Percentiles rank a stretch among this genome's conserved stretches.
phyloP scores from a whole-genome alignment of 208 protist species.

The Plasmodiophora brassicae region DNA sequence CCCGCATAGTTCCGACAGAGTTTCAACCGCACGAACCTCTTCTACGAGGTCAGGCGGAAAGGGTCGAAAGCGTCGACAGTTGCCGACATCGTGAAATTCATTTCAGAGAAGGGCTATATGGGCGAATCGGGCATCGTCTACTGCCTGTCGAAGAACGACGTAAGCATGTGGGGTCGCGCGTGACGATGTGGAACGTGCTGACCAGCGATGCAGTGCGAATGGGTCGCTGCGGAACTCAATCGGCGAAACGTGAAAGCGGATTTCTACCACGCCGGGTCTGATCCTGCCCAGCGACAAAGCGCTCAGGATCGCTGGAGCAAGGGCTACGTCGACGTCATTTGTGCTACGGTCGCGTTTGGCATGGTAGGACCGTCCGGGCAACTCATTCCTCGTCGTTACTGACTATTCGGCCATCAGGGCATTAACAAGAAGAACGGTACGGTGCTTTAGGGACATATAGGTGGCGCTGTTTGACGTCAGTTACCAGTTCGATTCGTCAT shows the following conservation, averaged over 20 bases:
- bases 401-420: background rate
- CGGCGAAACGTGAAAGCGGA: background rate
- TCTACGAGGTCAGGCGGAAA: slow-evolving; percentile 47
- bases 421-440: slow-evolving; percentile 17
- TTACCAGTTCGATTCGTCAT: slow-evolving; percentile 64
- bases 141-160: slow-evolving; percentile 47
- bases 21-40: slow-evolving; percentile 58
- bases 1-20: slow-evolving; percentile 39
- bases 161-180: background rate
- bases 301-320: slow-evolving; percentile 43
- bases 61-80: background rate
- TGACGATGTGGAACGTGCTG: background rate
- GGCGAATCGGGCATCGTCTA: slow-evolving; percentile 44
- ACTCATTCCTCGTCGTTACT: background rate
- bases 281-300: background rate
- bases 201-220: background rate
- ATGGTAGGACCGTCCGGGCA: slow-evolving; percentile 57
- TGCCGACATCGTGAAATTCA: slow-evolving; percentile 26
- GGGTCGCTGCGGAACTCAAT: background rate
- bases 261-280: slow-evolving; percentile 51
- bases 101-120: slow-evolving; percentile 27
- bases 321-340: slow-evolving; percentile 44
- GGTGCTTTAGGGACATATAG: too few relatives aligned
- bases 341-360: slow-evolving; percentile 59
- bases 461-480: too few relatives aligned